Evolutionary conservation across 202 grass and related monocot genomes (phyloP).

Genomic region (Cymbopogon flexuosus): DNA sequence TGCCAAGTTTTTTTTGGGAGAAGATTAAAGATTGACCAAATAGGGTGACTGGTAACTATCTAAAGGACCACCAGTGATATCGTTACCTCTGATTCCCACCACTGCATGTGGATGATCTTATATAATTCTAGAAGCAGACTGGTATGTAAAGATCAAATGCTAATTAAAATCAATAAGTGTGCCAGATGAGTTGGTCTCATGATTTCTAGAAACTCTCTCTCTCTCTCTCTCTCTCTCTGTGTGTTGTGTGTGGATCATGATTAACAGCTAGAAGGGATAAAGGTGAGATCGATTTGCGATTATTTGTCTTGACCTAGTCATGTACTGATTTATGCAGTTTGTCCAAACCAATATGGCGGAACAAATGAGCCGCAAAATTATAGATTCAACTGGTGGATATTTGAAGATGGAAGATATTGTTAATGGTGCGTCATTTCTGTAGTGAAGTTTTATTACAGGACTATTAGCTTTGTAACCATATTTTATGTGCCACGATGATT

Average conservation of each 20-base stretch:
- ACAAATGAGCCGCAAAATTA: constrained; percentile 44
- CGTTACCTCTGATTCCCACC: background rate
- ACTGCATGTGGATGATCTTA: background rate
- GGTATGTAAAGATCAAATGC: background rate
- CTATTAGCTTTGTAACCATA: background rate
- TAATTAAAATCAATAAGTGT: constrained; percentile 28
- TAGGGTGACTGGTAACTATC: background rate
- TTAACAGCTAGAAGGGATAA: background rate
- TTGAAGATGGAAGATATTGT: constrained; percentile 71
- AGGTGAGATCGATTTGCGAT: too few relatives aligned
- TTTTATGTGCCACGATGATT: constrained; percentile 5
- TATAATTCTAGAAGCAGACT: background rate
- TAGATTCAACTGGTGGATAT: constrained; percentile 69
- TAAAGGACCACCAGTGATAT: constrained; percentile 1
- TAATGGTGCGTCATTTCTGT: constrained; percentile 51
- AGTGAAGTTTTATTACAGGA: background rate
- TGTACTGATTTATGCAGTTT: constrained; percentile 66
- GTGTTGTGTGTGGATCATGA: background rate
- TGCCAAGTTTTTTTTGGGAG: too few relatives aligned
- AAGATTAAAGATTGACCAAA: background rate
- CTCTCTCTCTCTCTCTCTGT: background rate
- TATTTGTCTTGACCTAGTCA: background rate
- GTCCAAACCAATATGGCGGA: constrained; percentile 60
- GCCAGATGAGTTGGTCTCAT: background rate
- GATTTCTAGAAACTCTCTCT: background rate